Conservation (phyloP, 345 rosid genomes). For the Tarenaya hassleriana region DNA sequence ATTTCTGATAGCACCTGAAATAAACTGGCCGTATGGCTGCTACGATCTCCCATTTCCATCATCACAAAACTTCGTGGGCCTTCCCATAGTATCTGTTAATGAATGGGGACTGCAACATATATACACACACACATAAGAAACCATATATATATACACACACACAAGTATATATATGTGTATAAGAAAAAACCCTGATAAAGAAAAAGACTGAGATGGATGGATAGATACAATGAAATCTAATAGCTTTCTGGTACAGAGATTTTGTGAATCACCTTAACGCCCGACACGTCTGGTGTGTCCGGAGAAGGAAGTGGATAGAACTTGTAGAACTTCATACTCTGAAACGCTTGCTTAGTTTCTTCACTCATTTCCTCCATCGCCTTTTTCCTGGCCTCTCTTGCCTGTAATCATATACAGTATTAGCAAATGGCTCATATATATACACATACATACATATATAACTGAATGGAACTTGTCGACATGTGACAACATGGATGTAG, state of each 20-base stretch:
- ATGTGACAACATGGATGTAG: not conserved
- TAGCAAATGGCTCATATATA: not conserved
- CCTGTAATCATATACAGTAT: conserved; percentile 37
- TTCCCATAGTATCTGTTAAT: conserved; percentile 88
- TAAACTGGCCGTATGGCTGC: too few relatives aligned
- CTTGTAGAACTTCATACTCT: conserved; percentile 81
- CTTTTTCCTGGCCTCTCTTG: conserved; percentile 76
- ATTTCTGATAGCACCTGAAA: too few relatives aligned
- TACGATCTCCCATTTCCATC: too few relatives aligned
- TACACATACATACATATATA: not conserved
- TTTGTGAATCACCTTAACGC: conserved; percentile 51
- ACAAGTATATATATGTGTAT: too few relatives aligned
- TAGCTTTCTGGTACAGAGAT: too few relatives aligned
- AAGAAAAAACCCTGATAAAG: too few relatives aligned
- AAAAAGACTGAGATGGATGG: too few relatives aligned
- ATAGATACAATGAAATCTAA: too few relatives aligned
- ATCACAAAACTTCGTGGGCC: conserved; percentile 71
- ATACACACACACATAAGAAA: too few relatives aligned
- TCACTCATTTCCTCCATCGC: conserved; percentile 79
- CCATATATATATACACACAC: too few relatives aligned
- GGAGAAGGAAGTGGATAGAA: conserved; percentile 74
- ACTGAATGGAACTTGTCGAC: too few relatives aligned
- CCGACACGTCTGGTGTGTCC: conserved; percentile 67
- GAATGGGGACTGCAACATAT: conserved; percentile 72
- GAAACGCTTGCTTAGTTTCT: conserved; percentile 54